phyloP scores from a whole-genome alignment of 306 rosid genomes.

The Castanea crenata region DNA sequence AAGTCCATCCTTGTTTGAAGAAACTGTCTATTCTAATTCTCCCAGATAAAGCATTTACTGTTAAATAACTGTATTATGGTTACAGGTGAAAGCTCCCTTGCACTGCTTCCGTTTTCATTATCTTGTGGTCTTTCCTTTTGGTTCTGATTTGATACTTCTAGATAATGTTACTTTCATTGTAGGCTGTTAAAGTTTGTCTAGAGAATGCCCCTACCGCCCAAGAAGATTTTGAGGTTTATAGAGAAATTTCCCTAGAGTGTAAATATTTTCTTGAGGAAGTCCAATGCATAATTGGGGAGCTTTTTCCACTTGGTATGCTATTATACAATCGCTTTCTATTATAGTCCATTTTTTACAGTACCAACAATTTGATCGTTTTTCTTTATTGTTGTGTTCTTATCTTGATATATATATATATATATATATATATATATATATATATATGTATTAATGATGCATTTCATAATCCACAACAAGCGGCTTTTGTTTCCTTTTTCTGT shows the following conservation, averaged over 20 bases:
- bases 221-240: conserved; percentile 48
- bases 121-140: not conserved
- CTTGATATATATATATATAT: too few species aligned
- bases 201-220: conserved; percentile 35
- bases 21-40: not conserved
- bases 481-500: too few species aligned
- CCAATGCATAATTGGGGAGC: conserved; percentile 42
- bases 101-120: not conserved
- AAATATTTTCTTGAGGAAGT: conserved; percentile 58
- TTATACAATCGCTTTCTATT: not conserved
- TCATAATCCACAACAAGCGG: too few species aligned
- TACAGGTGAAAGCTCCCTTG: not conserved
- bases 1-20: too few species aligned
- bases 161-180: conserved; percentile 20
- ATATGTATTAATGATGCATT: not conserved
- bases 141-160: conserved; percentile 8
- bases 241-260: conserved; percentile 39
- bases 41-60: too few species aligned
- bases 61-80: not conserved
- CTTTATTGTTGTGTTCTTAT: not conserved
- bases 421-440: too few species aligned
- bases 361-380: conserved; percentile 4
- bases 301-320: conserved; percentile 51
- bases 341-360: not conserved
- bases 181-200: conserved; percentile 72